Conservation (phyloP, 495 filamentous ascomycete species). For the Wilcoxina mikolae region DNA sequence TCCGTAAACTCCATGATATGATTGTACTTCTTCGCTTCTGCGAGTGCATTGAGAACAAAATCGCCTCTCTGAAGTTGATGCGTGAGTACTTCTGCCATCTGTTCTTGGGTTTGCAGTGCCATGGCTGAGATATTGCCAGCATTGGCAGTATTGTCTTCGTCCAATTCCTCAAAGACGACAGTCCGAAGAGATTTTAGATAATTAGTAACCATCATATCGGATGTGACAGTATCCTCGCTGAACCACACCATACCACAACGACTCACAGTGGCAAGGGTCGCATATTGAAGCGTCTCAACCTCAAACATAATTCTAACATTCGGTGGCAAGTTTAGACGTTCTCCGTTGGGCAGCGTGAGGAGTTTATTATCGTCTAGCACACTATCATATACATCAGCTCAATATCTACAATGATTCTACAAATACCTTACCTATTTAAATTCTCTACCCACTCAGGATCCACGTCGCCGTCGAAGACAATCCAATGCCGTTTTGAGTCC, state of each 20-base stretch:
- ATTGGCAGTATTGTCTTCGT: conserved; percentile 68
- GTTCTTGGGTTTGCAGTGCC: conserved; percentile 56
- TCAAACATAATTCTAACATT: conserved; percentile 99
- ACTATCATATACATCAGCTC: conserved; percentile 28
- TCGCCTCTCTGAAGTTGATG: conserved; percentile 59
- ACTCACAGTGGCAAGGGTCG: conserved; percentile 90
- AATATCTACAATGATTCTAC: background rate
- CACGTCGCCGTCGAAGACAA: conserved; percentile 96
- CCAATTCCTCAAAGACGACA: conserved; percentile 78
- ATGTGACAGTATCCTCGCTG: conserved; percentile 88
- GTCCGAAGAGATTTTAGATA: conserved; percentile 72
- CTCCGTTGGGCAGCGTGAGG: conserved; percentile 88
- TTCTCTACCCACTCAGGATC: conserved; percentile 99
- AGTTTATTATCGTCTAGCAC: conserved; percentile 98
- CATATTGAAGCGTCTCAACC: conserved; percentile 96
- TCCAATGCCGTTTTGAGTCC: conserved; percentile 93
- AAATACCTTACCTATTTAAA: conserved; percentile 52
- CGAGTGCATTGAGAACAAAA: conserved; percentile 61
- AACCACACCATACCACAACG: conserved; percentile 99
- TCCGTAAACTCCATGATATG: conserved; percentile 98
- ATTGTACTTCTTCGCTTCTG: conserved; percentile 58
- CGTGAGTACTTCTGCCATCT: conserved; percentile 62
- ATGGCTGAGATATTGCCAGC: conserved; percentile 67
- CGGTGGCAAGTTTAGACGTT: conserved; percentile 79
- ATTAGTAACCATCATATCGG: conserved; percentile 80